Evolutionary conservation across 345 rosid genomes (phyloP).

Genomic region (Moringa oleifera): DNA sequence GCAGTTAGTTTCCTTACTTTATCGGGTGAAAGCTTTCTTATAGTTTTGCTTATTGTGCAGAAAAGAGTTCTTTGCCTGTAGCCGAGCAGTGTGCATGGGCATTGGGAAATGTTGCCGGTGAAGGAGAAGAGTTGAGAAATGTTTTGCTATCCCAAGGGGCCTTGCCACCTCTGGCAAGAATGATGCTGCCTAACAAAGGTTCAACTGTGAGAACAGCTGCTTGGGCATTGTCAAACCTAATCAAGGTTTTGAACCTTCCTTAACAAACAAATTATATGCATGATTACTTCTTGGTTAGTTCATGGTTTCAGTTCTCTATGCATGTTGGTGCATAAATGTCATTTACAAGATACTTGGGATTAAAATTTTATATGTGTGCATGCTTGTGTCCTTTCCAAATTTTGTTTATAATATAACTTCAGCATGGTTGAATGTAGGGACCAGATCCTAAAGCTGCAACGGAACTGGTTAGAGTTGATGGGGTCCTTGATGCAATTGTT

Average conservation of each 20-base stretch:
- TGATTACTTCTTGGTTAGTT: not conserved
- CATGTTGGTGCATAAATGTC: not conserved
- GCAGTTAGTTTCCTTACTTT: conserved; percentile 1
- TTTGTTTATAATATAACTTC: conserved; percentile 29
- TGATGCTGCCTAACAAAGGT: conserved; percentile 90
- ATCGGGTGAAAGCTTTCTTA: conserved; percentile 13
- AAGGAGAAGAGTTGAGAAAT: conserved; percentile 88
- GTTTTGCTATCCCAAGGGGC: conserved; percentile 89
- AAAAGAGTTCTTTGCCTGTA: conserved; percentile 80
- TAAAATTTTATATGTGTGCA: not conserved
- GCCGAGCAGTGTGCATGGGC: conserved; percentile 99
- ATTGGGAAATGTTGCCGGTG: conserved; percentile 95
- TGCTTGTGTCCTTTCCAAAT: conserved; percentile 8
- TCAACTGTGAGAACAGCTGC: conserved; percentile 95
- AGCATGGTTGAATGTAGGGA: conserved; percentile 52
- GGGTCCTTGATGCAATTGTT: conserved; percentile 69
- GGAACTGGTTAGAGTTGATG: conserved; percentile 71
- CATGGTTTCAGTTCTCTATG: not conserved
- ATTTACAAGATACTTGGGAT: not conserved
- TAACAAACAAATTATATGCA: conserved; percentile 1
- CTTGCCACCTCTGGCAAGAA: conserved; percentile 85
- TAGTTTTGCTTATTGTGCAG: conserved; percentile 33
- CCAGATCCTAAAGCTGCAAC: conserved; percentile 84
- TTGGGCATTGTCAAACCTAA: conserved; percentile 94
- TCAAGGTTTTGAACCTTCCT: conserved; percentile 55